phyloP scores from a whole-genome alignment of 176 grass and related monocot species.

The Saccharum officinarum region DNA sequence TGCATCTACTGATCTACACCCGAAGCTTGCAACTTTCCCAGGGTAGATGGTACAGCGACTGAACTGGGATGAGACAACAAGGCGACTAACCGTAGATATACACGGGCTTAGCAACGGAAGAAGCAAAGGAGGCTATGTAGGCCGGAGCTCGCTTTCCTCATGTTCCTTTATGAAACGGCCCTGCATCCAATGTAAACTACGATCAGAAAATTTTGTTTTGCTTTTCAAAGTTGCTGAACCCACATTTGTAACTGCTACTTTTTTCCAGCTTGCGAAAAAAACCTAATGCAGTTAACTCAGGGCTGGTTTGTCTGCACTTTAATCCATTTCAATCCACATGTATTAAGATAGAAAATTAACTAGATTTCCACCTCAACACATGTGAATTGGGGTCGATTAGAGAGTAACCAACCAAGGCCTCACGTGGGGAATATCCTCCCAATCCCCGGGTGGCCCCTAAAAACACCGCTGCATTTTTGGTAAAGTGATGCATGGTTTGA shows the following conservation, averaged over 20 bases:
- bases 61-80: background rate
- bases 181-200: conserved; percentile 15
- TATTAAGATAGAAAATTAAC: no score
- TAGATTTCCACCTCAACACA: no score
- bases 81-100: background rate
- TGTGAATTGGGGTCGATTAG: no score
- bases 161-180: conserved; percentile 53
- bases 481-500: background rate
- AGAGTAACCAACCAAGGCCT: no score
- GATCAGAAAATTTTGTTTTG: background rate
- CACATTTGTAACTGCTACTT: background rate
- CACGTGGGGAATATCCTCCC: no score
- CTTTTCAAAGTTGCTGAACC: background rate
- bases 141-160: conserved; percentile 19
- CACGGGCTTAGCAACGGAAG: background rate
- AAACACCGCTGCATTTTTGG: no score
- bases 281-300: background rate
- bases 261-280: background rate
- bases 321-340: no score
- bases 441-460: no score
- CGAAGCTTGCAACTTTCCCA: background rate
- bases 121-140: background rate
- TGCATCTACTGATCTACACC: conserved; percentile 18
- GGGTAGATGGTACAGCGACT: background rate
- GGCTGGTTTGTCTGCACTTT: background rate